Conservation (phyloP, 495 filamentous ascomycete genomes). For the Tetracladium setigerum region DNA sequence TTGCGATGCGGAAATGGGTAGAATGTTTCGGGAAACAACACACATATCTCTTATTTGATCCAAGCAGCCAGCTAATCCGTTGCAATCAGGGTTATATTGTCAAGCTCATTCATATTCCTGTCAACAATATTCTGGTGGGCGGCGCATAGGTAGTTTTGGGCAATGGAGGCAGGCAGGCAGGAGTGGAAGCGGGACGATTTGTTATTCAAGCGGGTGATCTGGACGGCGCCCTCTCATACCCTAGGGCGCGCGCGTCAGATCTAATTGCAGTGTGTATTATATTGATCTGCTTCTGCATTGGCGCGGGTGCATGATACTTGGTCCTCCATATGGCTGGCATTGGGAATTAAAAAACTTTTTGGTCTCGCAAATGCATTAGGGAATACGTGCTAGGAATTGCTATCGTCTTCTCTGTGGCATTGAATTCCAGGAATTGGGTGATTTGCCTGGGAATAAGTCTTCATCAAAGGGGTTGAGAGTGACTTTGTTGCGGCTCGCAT, state of each 20-base stretch:
- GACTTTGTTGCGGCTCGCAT: too few relatives aligned
- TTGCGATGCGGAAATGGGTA: background rate
- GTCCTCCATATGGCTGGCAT: background rate
- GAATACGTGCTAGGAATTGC: too few relatives aligned
- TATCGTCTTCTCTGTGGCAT: too few relatives aligned
- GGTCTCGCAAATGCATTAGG: too few relatives aligned
- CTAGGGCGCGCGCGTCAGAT: background rate
- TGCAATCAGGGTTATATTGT: slow-evolving; percentile 63
- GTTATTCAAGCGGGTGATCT: background rate
- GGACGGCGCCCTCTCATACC: background rate
- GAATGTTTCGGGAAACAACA: background rate
- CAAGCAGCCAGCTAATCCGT: too few relatives aligned
- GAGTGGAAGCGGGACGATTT: background rate
- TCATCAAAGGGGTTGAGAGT: too few relatives aligned
- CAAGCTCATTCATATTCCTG: slow-evolving; percentile 89
- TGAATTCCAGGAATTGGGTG: too few relatives aligned
- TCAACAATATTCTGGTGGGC: slow-evolving; percentile 77
- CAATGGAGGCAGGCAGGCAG: background rate
- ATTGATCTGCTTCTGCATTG: slow-evolving; percentile 11
- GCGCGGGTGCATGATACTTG: slow-evolving; percentile 3
- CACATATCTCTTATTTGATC: too few relatives aligned
- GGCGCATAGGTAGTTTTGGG: slow-evolving; percentile 38
- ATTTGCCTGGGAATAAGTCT: too few relatives aligned
- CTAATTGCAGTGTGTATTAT: slow-evolving; percentile 13
- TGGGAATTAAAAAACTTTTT: too few relatives aligned